Conservation (phyloP, 441 rosid species). For the Erysimum cheiri region DNA sequence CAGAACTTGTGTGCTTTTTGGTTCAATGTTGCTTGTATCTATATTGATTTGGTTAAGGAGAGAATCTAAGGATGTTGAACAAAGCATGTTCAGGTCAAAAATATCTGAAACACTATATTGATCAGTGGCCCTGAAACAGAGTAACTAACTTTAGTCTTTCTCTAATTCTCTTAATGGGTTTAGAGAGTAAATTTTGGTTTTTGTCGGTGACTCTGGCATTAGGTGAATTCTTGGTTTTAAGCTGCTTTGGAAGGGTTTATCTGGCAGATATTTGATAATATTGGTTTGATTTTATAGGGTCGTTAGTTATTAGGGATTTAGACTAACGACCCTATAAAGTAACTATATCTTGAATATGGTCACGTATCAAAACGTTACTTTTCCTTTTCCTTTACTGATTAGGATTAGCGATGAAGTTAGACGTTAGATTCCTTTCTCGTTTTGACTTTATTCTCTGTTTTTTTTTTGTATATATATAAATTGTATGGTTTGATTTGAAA, state of each 20-base stretch:
- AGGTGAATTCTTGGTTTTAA: background rate
- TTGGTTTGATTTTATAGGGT: too few relatives aligned
- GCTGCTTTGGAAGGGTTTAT: background rate
- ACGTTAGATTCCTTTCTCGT: too few relatives aligned
- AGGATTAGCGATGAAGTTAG: too few relatives aligned
- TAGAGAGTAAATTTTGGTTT: background rate
- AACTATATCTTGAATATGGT: too few relatives aligned
- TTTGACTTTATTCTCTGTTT: background rate
- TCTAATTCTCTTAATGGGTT: background rate
- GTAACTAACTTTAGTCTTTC: background rate
- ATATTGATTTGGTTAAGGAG: background rate
- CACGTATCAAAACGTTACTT: too few relatives aligned
- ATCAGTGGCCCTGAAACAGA: background rate
- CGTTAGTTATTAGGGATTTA: too few relatives aligned
- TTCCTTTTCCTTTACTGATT: too few relatives aligned
- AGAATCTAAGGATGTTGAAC: background rate
- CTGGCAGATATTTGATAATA: too few relatives aligned
- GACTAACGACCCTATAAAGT: too few relatives aligned
- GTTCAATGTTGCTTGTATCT: background rate
- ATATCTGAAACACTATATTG: background rate
- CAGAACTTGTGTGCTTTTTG: background rate
- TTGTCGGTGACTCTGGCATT: background rate
- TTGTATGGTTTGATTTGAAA: too few relatives aligned
- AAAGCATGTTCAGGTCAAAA: background rate
- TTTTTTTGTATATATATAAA: background rate